Evolutionary conservation across 352 stramenopile species (phyloP), one percentile per base, ranked within the genome.

Genomic region (Phytophthora sp.): DNA sequence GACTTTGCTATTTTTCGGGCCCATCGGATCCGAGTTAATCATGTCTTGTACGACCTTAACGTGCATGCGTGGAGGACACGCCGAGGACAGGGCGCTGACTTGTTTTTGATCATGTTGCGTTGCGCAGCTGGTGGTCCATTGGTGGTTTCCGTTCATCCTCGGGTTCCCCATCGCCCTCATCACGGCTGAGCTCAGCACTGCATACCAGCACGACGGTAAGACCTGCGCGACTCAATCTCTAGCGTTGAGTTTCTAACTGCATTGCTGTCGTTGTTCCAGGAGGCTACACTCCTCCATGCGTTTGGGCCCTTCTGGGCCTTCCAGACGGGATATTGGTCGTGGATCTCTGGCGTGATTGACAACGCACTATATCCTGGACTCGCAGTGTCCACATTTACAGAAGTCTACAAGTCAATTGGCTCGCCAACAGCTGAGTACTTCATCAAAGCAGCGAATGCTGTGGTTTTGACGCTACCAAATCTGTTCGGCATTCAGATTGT

Each of bases 281-380:
- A 28, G 91, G 79, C 42, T 96, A 90, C 69, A 91, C 96, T 98
- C 7, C 74, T 96, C 45, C 78, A 94, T 55, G 91, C 93, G 0
- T 97, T 97, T 79, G 93, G 93, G 3, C 75, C 85, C 1, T 96
- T 93, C 64, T 94, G 84, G 85, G 85, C 74, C 15, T 95, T 91
- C 60, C 82, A 93, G 67, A 87, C 88, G 41, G 86, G 84, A 11
- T 91, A 89, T 60, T 82, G 83, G 64, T 80, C 72, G 23, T 98
- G 93, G 92, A 74, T 98, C 26, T 88, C 79, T 3, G 92, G 92
- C 28, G 91, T 94, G 15, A 92, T 92, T 41, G 93, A 98, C 73
- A 98, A 97, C 74, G 87, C 91, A 7, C 84, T 98, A 42, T 98
- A 98, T 75, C 91, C 93, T 2, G 83, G 91, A 18, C 74, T 98